Conservation (phyloP, 164 flowering plant species). For the Brasenia schreberi region DNA sequence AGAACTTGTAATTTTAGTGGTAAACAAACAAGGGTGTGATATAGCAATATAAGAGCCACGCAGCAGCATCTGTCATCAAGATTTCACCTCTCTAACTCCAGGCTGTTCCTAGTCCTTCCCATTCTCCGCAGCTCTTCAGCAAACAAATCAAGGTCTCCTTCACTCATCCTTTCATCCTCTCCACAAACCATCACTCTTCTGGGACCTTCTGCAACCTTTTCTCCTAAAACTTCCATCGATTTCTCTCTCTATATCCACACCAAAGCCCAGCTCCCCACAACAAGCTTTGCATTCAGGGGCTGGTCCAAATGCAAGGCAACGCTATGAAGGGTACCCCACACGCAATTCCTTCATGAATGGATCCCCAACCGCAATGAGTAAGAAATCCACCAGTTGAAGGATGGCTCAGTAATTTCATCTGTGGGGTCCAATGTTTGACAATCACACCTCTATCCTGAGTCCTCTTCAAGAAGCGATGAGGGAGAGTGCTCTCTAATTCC, state of each 20-base stretch:
- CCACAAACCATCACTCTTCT: neutral
- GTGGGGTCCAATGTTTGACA: constrained; percentile 27
- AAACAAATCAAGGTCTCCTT: neutral
- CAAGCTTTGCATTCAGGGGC: constrained; percentile 26
- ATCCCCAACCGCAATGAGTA: constrained; percentile 17
- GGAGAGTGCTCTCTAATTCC: constrained; percentile 13
- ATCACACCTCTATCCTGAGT: constrained; percentile 12
- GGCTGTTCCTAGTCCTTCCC: neutral
- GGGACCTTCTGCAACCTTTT: neutral
- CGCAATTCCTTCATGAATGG: constrained; percentile 20
- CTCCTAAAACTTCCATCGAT: neutral
- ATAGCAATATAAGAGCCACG: too few relatives aligned
- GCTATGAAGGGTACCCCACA: constrained; percentile 30
- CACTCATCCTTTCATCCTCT: neutral
- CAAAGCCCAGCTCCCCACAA: constrained; percentile 25
- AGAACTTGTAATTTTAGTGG: too few relatives aligned
- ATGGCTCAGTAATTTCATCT: constrained; percentile 13
- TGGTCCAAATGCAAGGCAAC: constrained; percentile 33
- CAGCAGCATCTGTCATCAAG: too few relatives aligned
- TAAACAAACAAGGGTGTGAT: too few relatives aligned
- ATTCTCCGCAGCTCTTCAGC: neutral
- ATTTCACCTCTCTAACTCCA: neutral
- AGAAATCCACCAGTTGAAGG: constrained; percentile 14
- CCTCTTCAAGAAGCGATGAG: constrained; percentile 2
- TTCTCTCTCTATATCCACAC: constrained; percentile 11